phyloP scores from a whole-genome alignment of 768 basidiomycete genomes.

The Lanmaoa pseudosensibilis region DNA sequence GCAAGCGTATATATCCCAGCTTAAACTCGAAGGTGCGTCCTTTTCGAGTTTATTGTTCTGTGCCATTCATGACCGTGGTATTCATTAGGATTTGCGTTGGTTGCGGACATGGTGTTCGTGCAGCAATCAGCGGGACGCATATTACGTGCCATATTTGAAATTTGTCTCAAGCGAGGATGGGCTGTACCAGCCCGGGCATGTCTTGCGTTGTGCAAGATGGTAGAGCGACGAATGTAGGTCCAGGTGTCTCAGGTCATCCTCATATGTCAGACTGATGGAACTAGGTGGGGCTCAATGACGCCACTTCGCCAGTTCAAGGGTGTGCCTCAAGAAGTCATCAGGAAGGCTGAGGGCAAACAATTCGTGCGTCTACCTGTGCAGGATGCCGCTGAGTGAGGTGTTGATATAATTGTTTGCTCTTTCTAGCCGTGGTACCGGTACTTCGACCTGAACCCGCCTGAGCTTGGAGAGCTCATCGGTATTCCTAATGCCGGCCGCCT shows the following conservation, averaged over 20 bases:
- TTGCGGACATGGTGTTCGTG: constrained; percentile 94
- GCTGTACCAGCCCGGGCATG: constrained; percentile 89
- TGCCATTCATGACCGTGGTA: not conserved
- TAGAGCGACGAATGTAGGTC: constrained; percentile 76
- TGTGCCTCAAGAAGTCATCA: constrained; percentile 78
- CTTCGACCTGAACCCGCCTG: constrained; percentile 88
- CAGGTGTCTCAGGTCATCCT: not conserved
- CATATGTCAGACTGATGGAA: not conserved
- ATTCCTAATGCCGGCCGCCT: constrained; percentile 90
- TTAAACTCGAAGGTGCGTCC: constrained; percentile 78
- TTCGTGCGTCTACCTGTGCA: constrained; percentile 58
- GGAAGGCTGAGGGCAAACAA: constrained; percentile 96
- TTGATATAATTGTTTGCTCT: not conserved
- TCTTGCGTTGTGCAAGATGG: constrained; percentile 95
- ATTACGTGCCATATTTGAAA: constrained; percentile 95
- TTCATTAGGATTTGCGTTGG: constrained; percentile 68
- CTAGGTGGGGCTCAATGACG: constrained; percentile 97
- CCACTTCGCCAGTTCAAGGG: constrained; percentile 95
- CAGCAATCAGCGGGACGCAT: constrained; percentile 98
- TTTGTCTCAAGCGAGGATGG: constrained; percentile 98
- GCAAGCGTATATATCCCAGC: constrained; percentile 91
- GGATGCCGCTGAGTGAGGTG: not conserved
- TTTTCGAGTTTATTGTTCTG: not conserved
- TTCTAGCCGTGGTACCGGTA: constrained; percentile 91
- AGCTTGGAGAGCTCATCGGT: constrained; percentile 93